These are phyloP conservation scores for Pseudogymnoascus sp. DNA, from an alignment of 2,329 filamentous ascomycete species.

Conservation along the genomic window DNA sequence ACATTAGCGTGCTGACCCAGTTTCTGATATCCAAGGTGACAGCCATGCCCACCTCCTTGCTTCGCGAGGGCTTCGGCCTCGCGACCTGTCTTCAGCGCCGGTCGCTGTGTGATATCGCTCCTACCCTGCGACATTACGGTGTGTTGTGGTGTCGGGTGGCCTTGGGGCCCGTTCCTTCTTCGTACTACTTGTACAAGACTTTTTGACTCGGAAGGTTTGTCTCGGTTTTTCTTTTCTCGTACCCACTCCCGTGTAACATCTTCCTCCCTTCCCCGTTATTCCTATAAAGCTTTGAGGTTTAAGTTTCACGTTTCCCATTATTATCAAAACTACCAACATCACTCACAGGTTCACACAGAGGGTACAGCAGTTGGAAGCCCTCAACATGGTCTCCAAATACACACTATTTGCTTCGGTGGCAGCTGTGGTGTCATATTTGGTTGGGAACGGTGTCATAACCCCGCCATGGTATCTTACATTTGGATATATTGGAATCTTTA, in stretches of 20 bases:
- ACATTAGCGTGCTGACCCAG: not conserved
- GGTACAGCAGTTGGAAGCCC: too few relatives aligned
- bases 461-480: not conserved
- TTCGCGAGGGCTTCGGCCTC: not conserved
- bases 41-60: not conserved
- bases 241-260: too few relatives aligned
- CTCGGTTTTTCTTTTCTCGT: not conserved
- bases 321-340: not conserved
- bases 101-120: not conserved
- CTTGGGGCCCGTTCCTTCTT: not conserved
- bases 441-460: not conserved
- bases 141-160: not conserved
- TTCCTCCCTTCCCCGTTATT: too few relatives aligned
- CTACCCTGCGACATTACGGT: not conserved
- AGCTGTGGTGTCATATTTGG: not conserved
- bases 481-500: slow-evolving; percentile 31
- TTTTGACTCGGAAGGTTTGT: not conserved
- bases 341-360: not conserved
- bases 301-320: not conserved
- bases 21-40: not conserved
- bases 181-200: not conserved
- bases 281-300: not conserved
- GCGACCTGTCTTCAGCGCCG: not conserved
- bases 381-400: not conserved
- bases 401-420: not conserved